These are phyloP conservation scores for Bruguiera sexangula DNA, from an alignment of 345 rosid species.

Conservation along the genomic window DNA sequence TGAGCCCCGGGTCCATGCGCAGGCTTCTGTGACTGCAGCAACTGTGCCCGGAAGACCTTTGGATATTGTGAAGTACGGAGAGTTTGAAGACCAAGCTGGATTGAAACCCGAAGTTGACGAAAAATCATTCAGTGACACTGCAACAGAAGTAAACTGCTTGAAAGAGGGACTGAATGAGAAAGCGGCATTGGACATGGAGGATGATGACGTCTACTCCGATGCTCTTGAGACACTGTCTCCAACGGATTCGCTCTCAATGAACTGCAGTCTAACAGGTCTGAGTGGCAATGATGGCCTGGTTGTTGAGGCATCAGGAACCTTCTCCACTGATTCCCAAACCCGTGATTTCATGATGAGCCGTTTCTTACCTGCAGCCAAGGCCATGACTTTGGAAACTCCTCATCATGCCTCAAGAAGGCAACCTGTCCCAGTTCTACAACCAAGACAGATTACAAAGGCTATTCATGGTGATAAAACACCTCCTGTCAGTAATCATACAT, in stretches of 20 bases:
- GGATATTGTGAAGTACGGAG: slow-evolving; percentile 26
- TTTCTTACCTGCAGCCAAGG: slow-evolving; percentile 95
- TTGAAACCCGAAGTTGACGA: slow-evolving; percentile 10
- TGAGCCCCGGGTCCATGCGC: slow-evolving; percentile 18
- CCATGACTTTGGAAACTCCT: slow-evolving; percentile 71
- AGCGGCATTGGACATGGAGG: slow-evolving; percentile 22
- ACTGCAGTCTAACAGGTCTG: slow-evolving; percentile 51
- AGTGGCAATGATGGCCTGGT: slow-evolving; percentile 47
- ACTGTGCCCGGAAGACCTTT: slow-evolving; percentile 37
- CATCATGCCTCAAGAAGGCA: slow-evolving; percentile 62
- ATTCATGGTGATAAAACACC: slow-evolving; percentile 32
- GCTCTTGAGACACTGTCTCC: slow-evolving; percentile 57
- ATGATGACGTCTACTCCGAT: slow-evolving; percentile 62
- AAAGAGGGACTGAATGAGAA: slow-evolving; percentile 25
- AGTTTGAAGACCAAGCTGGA: slow-evolving; percentile 9
- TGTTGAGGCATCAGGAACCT: slow-evolving; percentile 46
- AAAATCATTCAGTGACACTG: slow-evolving; percentile 9
- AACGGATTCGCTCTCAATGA: slow-evolving; percentile 52
- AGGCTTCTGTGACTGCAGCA: slow-evolving; percentile 33
- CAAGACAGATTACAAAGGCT: slow-evolving; percentile 38
- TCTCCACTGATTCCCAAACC: slow-evolving; percentile 48
- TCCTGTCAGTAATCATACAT: slow-evolving; percentile 26
- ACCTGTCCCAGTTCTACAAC: slow-evolving; percentile 44
- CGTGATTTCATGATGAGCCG: slow-evolving; percentile 88
- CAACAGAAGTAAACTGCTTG: slow-evolving; percentile 20